A percentile compares a stretch with the other conserved stretches of the same genome.
phyloP scores from a whole-genome alignment of 352 stramenopile genomes.

The Phytopythium oedochilum region DNA sequence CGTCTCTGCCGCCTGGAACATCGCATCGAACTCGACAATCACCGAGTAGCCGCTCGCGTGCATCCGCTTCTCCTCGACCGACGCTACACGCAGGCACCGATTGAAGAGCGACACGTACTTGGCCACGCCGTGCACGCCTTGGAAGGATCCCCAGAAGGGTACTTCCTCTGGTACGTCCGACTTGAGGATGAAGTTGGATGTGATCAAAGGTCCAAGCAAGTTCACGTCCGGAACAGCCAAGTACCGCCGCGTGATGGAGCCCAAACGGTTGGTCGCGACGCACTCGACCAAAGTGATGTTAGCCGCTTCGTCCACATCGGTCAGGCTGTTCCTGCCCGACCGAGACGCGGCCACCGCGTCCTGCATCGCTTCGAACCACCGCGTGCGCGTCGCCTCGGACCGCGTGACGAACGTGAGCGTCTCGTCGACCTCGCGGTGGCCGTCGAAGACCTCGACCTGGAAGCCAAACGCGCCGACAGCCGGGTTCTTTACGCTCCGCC shows the following conservation, averaged over 20 bases:
- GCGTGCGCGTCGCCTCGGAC: constrained; percentile 42
- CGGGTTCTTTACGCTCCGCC: constrained; percentile 61
- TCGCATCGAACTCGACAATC: constrained; percentile 73
- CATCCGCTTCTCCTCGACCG: constrained; percentile 56
- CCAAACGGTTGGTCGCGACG: constrained; percentile 47
- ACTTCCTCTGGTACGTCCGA: constrained; percentile 77
- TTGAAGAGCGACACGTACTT: constrained; percentile 75
- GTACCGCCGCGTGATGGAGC: constrained; percentile 28
- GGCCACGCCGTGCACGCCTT: constrained; percentile 50
- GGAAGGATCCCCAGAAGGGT: constrained; percentile 75
- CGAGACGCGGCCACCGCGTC: constrained; percentile 38
- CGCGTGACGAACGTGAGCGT: constrained; percentile 73
- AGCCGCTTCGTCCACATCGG: constrained; percentile 52
- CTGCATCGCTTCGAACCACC: constrained; percentile 63
- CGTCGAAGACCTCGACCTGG: constrained; percentile 73
- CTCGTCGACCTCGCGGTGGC: constrained; percentile 64
- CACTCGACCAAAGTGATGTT: constrained; percentile 61
- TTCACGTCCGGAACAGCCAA: constrained; percentile 57
- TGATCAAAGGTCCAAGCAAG: constrained; percentile 46
- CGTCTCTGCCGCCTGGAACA: constrained; percentile 38
- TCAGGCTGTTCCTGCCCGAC: constrained; percentile 43
- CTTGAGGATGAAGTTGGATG: constrained; percentile 66
- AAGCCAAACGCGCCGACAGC: constrained; percentile 66
- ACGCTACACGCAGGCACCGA: constrained; percentile 48
- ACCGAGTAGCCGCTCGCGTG: constrained; percentile 72